Percentiles rank a stretch among this genome's conserved stretches.
phyloP scores from a whole-genome alignment of 768 basidiomycete species.

The Rhizopogon roseolus region DNA sequence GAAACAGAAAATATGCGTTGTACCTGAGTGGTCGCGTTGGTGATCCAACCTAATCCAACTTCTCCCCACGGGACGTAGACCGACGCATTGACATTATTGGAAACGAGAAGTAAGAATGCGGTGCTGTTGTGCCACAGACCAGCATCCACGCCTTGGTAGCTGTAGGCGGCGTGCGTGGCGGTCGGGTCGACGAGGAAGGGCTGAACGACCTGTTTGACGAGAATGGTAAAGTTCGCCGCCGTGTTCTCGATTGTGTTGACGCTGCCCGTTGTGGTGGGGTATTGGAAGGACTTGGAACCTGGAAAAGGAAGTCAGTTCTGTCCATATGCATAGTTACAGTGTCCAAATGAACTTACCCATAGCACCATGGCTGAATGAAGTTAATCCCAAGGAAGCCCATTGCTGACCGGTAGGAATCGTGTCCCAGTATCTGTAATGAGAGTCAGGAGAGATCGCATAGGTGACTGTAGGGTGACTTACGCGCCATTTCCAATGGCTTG shows the following conservation, averaged over 20 bases:
- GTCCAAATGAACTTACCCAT: conserved; percentile 9
- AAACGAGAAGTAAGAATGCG: conserved; percentile 15
- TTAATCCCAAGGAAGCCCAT: conserved; percentile 20
- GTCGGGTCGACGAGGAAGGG: conserved; percentile 16
- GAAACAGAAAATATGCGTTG: conserved; percentile 8
- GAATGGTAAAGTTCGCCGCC: not conserved
- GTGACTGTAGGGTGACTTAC: conserved; percentile 12
- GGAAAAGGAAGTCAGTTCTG: not conserved
- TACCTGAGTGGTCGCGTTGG: conserved; percentile 15
- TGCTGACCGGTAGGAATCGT: conserved; percentile 22
- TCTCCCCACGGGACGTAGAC: conserved; percentile 13
- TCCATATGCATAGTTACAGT: not conserved
- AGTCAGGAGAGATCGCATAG: not conserved
- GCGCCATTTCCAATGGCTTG: conserved; percentile 63
- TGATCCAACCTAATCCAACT: conserved; percentile 12
- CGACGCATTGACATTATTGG: conserved; percentile 2
- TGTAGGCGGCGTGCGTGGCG: conserved; percentile 6
- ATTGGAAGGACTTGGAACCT: conserved; percentile 26
- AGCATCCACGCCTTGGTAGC: conserved; percentile 16
- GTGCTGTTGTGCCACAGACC: conserved; percentile 19
- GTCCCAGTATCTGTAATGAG: conserved; percentile 19
- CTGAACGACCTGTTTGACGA: conserved; percentile 9
- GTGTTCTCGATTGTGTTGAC: conserved; percentile 20
- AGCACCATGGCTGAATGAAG: conserved; percentile 22
- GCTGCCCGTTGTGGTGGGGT: conserved; percentile 17